Percentiles rank a stretch among this genome's conserved stretches.
Conservation (phyloP, 2,329 filamentous ascomycete species). For the Fusarium albosuccineum region DNA sequence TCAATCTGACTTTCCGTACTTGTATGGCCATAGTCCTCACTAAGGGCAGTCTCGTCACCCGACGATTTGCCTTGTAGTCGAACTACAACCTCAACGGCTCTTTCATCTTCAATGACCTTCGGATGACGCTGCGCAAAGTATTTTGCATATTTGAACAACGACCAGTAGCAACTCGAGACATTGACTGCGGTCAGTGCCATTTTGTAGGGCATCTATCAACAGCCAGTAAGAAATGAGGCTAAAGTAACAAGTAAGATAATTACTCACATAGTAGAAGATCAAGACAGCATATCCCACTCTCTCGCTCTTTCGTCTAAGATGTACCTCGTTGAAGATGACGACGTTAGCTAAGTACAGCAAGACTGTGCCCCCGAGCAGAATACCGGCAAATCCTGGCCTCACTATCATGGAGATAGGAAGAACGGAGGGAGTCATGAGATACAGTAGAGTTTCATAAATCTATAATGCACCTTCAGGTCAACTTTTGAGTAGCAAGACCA, state of each 20-base stretch:
- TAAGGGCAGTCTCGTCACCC: neutral
- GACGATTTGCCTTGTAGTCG: constrained; percentile 9
- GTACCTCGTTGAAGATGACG: constrained; percentile 20
- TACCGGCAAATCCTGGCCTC: constrained; percentile 9
- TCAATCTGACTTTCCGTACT: neutral
- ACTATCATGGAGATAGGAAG: constrained; percentile 18
- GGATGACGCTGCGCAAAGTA: constrained; percentile 26
- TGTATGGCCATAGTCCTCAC: neutral
- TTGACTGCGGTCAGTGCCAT: constrained; percentile 12
- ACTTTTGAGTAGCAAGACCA: neutral
- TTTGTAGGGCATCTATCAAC: constrained; percentile 20
- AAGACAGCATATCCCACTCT: constrained; percentile 14
- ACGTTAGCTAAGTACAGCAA: constrained; percentile 7
- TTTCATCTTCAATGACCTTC: constrained; percentile 22
- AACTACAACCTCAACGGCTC: constrained; percentile 23
- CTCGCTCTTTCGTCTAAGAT: constrained; percentile 20
- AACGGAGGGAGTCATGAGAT: constrained; percentile 21
- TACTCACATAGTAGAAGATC: constrained; percentile 19
- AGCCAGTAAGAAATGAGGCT: neutral
- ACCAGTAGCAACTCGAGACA: constrained; percentile 24
- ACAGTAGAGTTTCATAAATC: constrained; percentile 21
- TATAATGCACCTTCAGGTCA: neutral
- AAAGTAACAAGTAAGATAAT: too few species aligned
- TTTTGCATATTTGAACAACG: constrained; percentile 21
- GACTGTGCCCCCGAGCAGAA: constrained; percentile 7